A percentile compares a stretch with the other conserved stretches of the same genome.
These are phyloP conservation scores for Trapa bicornis DNA, from an alignment of 345 rosid species.

Conservation along the genomic window DNA sequence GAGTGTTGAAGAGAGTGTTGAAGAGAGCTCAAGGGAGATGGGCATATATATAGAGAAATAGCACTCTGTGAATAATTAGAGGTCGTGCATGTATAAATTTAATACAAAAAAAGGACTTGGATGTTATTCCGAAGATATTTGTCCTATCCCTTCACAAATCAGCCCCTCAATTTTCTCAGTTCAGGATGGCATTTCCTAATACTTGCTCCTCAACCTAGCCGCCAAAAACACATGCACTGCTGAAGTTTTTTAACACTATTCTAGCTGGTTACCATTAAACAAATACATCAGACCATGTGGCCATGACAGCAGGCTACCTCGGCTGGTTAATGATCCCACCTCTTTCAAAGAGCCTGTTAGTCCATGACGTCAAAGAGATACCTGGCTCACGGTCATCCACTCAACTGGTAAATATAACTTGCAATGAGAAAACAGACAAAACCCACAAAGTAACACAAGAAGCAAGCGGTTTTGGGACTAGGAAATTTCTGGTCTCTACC, in stretches of 20 bases:
- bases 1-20: no score
- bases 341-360: background rate
- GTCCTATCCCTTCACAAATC: background rate
- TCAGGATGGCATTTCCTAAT: background rate
- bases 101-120: background rate
- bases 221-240: constrained; percentile 1
- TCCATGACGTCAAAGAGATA: background rate
- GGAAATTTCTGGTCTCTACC: background rate
- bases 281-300: background rate
- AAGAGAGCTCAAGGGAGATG: background rate
- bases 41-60: background rate
- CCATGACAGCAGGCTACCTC: background rate
- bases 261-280: background rate
- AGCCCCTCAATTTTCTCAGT: background rate
- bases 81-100: background rate
- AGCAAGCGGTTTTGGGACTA: background rate
- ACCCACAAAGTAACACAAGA: background rate
- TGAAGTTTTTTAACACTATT: background rate
- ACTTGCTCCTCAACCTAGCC: background rate
- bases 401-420: background rate
- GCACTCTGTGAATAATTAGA: background rate
- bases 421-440: background rate
- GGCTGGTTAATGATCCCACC: background rate
- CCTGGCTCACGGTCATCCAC: background rate
- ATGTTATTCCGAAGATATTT: background rate